Conservation (phyloP, 768 basidiomycete species). For the Holtermannia corniformis region DNA sequence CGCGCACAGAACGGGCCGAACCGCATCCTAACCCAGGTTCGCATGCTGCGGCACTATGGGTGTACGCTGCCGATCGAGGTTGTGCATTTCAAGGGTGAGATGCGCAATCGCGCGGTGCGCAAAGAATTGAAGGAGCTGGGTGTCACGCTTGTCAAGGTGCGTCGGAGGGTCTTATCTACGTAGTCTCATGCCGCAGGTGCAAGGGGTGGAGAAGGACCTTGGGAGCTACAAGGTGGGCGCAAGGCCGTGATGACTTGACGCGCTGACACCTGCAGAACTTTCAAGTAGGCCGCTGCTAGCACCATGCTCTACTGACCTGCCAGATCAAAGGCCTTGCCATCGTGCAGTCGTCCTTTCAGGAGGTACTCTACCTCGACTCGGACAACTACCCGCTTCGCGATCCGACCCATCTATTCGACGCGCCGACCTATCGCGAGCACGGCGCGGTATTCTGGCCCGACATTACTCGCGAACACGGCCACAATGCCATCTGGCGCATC, state of each 20-base stretch:
- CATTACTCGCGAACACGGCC: slow-evolving; percentile 43
- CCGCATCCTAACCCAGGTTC: slow-evolving; percentile 39
- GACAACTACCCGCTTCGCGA: slow-evolving; percentile 44
- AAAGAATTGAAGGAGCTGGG: slow-evolving; percentile 37
- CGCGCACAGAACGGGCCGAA: slow-evolving; percentile 37
- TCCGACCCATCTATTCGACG: slow-evolving; percentile 42
- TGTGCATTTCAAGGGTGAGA: slow-evolving; percentile 43
- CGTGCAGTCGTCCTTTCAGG: slow-evolving; percentile 38
- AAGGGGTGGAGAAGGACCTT: slow-evolving; percentile 14
- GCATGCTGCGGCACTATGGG: slow-evolving; percentile 37
- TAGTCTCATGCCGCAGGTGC: background rate
- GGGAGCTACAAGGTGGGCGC: slow-evolving; percentile 33
- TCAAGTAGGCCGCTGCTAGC: slow-evolving; percentile 21
- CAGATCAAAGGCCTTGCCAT: slow-evolving; percentile 42
- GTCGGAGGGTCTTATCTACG: slow-evolving; percentile 1
- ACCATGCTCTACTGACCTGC: slow-evolving; percentile 39
- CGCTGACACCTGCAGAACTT: no score
- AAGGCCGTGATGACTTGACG: no score
- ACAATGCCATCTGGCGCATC: slow-evolving; percentile 45
- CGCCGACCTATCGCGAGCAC: slow-evolving; percentile 27
- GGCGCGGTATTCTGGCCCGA: slow-evolving; percentile 46
- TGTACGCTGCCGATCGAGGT: slow-evolving; percentile 43
- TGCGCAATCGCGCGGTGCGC: slow-evolving; percentile 18
- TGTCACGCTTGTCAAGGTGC: slow-evolving; percentile 29
- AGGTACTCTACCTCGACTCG: slow-evolving; percentile 43